Percentiles rank a stretch among this genome's conserved stretches.
These are phyloP conservation scores for Ottelia alismoides DNA, from an alignment of 106 monocot genomes.

Conservation along the genomic window DNA sequence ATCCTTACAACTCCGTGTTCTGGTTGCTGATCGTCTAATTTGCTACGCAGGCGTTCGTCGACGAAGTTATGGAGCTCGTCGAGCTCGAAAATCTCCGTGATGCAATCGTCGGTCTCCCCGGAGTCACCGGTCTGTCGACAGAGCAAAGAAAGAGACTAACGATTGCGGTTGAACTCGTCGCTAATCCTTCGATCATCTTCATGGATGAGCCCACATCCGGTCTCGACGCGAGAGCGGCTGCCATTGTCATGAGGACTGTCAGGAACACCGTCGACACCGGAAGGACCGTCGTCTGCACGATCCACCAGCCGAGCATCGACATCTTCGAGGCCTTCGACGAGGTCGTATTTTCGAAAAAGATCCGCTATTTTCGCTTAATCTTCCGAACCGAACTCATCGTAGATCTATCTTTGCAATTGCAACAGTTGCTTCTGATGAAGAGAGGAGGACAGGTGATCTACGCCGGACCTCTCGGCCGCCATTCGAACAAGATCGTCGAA, in stretches of 20 bases:
- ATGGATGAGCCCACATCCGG: slow-evolving; percentile 48
- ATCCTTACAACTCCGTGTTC: neutral
- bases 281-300: slow-evolving; percentile 4
- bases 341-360: neutral
- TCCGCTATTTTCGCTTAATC: no score
- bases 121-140: slow-evolving; percentile 6
- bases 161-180: slow-evolving; percentile 37
- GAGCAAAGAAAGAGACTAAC: slow-evolving; percentile 48
- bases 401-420: no score
- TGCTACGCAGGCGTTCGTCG: slow-evolving; percentile 5
- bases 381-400: slow-evolving; percentile 8
- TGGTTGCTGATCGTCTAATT: slow-evolving; percentile 41
- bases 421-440: slow-evolving; percentile 77
- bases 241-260: slow-evolving; percentile 1
- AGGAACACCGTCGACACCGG: slow-evolving; percentile 4
- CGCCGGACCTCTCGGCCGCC: slow-evolving; percentile 51
- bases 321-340: slow-evolving; percentile 4
- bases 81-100: slow-evolving; percentile 3
- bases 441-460: slow-evolving; percentile 76
- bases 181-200: slow-evolving; percentile 37
- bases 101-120: slow-evolving; percentile 11
- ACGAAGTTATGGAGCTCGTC: slow-evolving; percentile 9
- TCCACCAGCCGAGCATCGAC: slow-evolving; percentile 6
- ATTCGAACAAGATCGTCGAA: slow-evolving; percentile 52
- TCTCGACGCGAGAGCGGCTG: slow-evolving; percentile 22